Conservation (phyloP, 768 basidiomycete genomes). For the Boletus barrowsii region DNA sequence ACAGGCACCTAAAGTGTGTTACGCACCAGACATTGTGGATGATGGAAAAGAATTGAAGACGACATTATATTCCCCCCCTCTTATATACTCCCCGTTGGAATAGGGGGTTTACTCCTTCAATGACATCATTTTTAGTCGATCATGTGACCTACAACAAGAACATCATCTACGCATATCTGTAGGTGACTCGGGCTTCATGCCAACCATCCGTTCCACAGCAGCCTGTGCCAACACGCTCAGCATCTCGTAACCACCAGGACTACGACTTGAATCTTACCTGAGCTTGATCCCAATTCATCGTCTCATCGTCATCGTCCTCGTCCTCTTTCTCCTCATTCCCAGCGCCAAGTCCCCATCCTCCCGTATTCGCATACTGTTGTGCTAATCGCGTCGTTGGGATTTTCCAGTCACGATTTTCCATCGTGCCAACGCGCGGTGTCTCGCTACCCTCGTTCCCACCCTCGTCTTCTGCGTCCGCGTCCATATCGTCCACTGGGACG, state of each 20-base stretch:
- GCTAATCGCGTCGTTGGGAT: constrained; percentile 35
- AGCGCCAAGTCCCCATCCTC: constrained; percentile 73
- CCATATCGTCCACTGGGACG: constrained; percentile 23
- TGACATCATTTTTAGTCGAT: neutral
- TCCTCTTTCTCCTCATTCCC: constrained; percentile 58
- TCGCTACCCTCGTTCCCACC: constrained; percentile 52
- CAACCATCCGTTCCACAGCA: constrained; percentile 57
- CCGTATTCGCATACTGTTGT: constrained; percentile 44
- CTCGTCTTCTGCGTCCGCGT: constrained; percentile 32
- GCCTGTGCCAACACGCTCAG: constrained; percentile 34
- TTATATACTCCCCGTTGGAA: neutral
- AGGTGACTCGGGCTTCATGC: constrained; percentile 39
- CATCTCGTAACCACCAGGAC: neutral
- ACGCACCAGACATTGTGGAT: constrained; percentile 15
- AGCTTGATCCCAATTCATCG: constrained; percentile 66
- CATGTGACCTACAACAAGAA: constrained; percentile 9
- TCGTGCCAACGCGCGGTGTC: constrained; percentile 51
- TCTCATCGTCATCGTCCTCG: constrained; percentile 65
- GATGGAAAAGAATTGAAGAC: neutral
- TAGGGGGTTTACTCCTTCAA: constrained; percentile 9
- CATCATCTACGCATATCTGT: constrained; percentile 27
- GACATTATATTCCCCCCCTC: neutral
- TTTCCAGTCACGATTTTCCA: constrained; percentile 29
- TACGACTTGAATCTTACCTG: constrained; percentile 42
- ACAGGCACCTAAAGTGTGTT: rapidly evolving